Conservation (phyloP, 192 early-diverging fungal genomes). For the Geosiphon pyriformis region DNA sequence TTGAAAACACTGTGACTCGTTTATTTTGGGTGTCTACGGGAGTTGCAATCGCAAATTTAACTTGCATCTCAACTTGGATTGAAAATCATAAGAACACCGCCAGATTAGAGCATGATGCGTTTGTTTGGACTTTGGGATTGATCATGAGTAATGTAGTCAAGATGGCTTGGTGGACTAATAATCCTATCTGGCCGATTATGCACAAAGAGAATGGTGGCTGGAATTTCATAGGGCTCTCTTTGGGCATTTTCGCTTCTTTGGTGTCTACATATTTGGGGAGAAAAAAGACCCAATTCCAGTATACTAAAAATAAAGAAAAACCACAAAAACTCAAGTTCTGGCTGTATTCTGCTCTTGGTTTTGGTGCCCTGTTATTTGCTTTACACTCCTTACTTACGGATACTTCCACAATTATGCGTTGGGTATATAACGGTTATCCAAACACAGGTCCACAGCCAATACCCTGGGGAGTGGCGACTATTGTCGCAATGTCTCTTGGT, state of each 20-base stretch:
- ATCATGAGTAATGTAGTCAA: constrained; percentile 64
- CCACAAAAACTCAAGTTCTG: constrained; percentile 34
- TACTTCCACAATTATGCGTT: constrained; percentile 67
- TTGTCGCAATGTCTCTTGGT: constrained; percentile 54
- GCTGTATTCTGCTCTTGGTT: constrained; percentile 49
- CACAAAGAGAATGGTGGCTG: constrained; percentile 64
- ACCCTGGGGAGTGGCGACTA: constrained; percentile 61
- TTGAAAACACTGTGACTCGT: constrained; percentile 50
- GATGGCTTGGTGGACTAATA: constrained; percentile 72
- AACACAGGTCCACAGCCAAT: constrained; percentile 68
- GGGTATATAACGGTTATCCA: constrained; percentile 72
- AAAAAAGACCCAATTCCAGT: constrained; percentile 23
- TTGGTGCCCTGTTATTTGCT: constrained; percentile 61
- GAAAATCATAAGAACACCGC: constrained; percentile 46
- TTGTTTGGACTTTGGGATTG: constrained; percentile 64
- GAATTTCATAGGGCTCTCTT: constrained; percentile 56
- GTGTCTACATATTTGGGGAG: constrained; percentile 29
- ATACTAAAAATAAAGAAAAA: no score
- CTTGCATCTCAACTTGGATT: constrained; percentile 55
- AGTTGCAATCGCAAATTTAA: constrained; percentile 49
- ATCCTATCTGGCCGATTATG: constrained; percentile 83
- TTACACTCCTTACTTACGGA: constrained; percentile 75
- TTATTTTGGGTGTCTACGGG: constrained; percentile 55
- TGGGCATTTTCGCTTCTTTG: constrained; percentile 52
- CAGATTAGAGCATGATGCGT: constrained; percentile 55